These are phyloP conservation scores for Echinochloa phyllopogon DNA, from an alignment of 176 grass and related monocot species.

Conservation along the genomic window DNA sequence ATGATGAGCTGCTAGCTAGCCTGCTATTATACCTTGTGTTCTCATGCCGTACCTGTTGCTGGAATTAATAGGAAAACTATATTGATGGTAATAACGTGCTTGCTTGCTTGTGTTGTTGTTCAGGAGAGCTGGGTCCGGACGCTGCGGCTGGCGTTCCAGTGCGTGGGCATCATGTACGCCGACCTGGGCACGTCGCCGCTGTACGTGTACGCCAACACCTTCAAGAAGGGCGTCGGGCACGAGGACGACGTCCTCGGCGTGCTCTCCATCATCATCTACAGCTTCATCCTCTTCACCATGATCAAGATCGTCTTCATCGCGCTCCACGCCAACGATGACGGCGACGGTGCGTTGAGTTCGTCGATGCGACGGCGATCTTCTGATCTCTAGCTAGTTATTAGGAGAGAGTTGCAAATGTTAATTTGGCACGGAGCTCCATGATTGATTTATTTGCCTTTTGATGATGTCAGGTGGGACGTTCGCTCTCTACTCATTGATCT, in stretches of 20 bases:
- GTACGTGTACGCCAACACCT: constrained; percentile 67
- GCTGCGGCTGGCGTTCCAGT: constrained; percentile 57
- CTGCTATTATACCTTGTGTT: background rate
- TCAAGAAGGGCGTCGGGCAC: constrained; percentile 44
- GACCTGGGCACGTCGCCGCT: constrained; percentile 69
- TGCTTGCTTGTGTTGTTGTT: background rate
- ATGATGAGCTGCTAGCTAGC: background rate
- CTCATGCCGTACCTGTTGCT: background rate
- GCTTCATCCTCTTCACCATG: constrained; percentile 59
- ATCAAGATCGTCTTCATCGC: constrained; percentile 71
- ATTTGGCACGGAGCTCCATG: background rate
- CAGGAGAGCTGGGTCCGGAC: constrained; percentile 53
- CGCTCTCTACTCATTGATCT: constrained; percentile 76
- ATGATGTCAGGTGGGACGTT: constrained; percentile 60
- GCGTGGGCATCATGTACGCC: constrained; percentile 61
- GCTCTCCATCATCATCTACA: constrained; percentile 70
- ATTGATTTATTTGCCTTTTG: too few relatives aligned
- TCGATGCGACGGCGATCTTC: background rate
- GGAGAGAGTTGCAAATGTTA: background rate
- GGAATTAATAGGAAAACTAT: background rate
- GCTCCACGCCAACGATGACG: constrained; percentile 69
- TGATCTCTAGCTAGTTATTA: background rate
- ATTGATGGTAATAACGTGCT: background rate
- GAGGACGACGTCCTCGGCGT: constrained; percentile 58
- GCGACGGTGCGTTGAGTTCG: constrained; percentile 60